phyloP scores from a whole-genome alignment of 2,329 filamentous ascomycete species.

The Talaromyces sp. region DNA sequence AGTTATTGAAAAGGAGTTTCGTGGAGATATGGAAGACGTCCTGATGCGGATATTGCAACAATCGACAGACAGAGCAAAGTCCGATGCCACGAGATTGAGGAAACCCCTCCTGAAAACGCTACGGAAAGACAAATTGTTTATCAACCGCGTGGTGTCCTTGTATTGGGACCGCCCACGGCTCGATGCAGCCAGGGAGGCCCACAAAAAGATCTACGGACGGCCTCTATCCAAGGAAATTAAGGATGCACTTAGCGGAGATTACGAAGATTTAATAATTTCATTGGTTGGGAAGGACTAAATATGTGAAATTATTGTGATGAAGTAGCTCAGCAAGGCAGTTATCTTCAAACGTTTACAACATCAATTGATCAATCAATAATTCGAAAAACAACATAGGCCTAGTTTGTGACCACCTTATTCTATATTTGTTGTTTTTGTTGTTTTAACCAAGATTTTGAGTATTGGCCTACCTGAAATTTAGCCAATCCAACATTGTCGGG shows the following conservation, averaged over 20 bases:
- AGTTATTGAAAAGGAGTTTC: slow-evolving; percentile 75
- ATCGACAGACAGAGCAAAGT: slow-evolving; percentile 73
- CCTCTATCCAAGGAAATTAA: slow-evolving; percentile 65
- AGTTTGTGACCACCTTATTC: no score
- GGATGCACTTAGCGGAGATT: slow-evolving; percentile 81
- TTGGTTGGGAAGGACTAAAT: slow-evolving; percentile 21
- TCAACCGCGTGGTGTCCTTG: slow-evolving; percentile 67
- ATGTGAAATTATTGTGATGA: background rate
- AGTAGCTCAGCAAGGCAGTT: background rate
- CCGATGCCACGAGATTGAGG: slow-evolving; percentile 77
- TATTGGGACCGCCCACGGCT: slow-evolving; percentile 78
- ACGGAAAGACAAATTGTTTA: slow-evolving; percentile 76
- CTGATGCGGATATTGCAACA: slow-evolving; percentile 70
- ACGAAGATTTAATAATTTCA: slow-evolving; percentile 68
- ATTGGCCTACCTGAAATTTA: background rate
- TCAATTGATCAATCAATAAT: background rate
- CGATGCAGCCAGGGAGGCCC: slow-evolving; percentile 72
- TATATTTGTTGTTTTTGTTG: background rate
- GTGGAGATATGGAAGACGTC: slow-evolving; percentile 85
- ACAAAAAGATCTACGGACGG: slow-evolving; percentile 62
- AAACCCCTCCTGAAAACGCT: slow-evolving; percentile 79
- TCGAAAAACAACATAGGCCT: background rate
- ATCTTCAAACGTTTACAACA: no score
- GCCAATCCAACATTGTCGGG: background rate
- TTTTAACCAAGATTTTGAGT: no score